phyloP scores from a whole-genome alignment of 345 rosid genomes.

The Sonneratia caseolaris region DNA sequence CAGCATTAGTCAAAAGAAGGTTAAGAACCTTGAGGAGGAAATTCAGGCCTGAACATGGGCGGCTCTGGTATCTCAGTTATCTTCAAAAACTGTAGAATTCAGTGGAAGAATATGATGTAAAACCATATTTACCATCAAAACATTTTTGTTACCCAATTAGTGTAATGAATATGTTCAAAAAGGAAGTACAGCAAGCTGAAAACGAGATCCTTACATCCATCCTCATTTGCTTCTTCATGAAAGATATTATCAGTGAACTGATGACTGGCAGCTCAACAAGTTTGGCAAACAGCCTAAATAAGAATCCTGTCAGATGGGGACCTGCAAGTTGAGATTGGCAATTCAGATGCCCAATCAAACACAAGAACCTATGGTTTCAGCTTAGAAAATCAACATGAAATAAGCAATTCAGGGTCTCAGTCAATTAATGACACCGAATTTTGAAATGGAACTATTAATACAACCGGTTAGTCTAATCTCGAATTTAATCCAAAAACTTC shows the following conservation, averaged over 20 bases:
- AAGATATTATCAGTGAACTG: conserved; percentile 42
- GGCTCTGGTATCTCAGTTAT: conserved; percentile 63
- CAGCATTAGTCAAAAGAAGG: not conserved
- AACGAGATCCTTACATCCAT: conserved; percentile 15
- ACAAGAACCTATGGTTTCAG: not conserved
- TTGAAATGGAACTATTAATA: not conserved
- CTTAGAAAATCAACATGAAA: not conserved
- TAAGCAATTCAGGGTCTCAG: not conserved
- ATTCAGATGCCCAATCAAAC: not conserved
- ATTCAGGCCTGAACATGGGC: conserved; percentile 87
- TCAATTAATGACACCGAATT: not conserved
- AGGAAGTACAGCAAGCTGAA: not conserved
- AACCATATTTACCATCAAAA: not conserved
- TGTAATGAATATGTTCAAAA: not conserved
- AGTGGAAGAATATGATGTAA: not conserved
- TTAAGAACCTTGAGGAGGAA: conserved; percentile 61
- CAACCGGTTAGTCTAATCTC: not conserved
- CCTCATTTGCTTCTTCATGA: conserved; percentile 50
- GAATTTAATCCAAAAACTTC: not conserved
- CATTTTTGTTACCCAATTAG: not conserved
- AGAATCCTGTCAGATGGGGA: conserved; percentile 65
- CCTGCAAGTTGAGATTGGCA: conserved; percentile 26
- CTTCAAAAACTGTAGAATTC: conserved; percentile 33
- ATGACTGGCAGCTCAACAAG: conserved; percentile 51
- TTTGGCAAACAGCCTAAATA: conserved; percentile 48